Evolutionary conservation across 768 basidiomycete species (phyloP).

Genomic region (Boletus rubescentipes): DNA sequence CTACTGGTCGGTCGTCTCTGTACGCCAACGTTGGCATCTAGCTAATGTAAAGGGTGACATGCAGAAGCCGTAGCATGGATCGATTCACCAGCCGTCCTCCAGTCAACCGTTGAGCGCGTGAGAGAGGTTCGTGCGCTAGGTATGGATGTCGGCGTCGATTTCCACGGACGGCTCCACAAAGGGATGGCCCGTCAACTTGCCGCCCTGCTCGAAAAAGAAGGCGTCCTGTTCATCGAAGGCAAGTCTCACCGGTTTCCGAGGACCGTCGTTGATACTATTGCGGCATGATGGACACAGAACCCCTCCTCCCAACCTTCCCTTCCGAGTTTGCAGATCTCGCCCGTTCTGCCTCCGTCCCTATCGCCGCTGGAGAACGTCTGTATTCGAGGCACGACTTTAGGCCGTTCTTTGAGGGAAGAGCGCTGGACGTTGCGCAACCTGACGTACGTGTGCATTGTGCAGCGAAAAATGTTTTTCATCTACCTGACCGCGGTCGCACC

Average conservation of each 20-base stretch:
- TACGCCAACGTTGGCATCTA: background rate
- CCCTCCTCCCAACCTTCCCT: conserved; percentile 46
- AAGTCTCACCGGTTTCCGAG: no score
- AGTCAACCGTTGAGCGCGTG: conserved; percentile 52
- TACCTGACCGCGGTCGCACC: no score
- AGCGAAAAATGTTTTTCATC: background rate
- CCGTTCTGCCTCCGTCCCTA: conserved; percentile 54
- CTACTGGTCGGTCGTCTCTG: conserved; percentile 40
- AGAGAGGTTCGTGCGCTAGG: conserved; percentile 47
- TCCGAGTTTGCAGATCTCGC: conserved; percentile 62
- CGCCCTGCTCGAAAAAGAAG: no score
- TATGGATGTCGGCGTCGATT: no score
- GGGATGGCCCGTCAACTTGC: no score
- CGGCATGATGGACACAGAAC: no score
- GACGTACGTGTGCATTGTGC: conserved; percentile 43
- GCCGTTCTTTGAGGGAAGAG: conserved; percentile 61
- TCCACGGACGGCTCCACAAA: no score
- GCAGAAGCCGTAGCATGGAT: conserved; percentile 48
- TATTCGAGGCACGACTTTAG: conserved; percentile 62
- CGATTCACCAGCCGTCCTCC: conserved; percentile 57
- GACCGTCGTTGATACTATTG: no score
- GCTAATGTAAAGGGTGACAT: conserved; percentile 14
- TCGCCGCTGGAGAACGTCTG: conserved; percentile 63
- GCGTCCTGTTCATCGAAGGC: no score
- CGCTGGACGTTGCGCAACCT: conserved; percentile 68